A percentile compares a stretch with the other conserved stretches of the same genome.
Evolutionary conservation across 176 grass and related monocot genomes (phyloP).

Genomic region (Secale cereale): DNA sequence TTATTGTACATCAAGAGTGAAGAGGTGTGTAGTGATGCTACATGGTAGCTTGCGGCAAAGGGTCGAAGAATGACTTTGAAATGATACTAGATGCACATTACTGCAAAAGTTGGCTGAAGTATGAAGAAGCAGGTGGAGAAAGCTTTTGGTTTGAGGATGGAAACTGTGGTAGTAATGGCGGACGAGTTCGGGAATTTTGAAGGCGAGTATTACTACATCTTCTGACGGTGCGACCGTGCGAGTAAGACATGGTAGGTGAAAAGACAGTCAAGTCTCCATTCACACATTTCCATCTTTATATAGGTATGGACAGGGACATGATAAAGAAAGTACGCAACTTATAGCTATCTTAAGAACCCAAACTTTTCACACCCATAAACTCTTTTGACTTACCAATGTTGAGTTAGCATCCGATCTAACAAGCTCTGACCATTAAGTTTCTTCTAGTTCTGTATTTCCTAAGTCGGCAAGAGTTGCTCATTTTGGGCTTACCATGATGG

Average conservation of each 20-base stretch:
- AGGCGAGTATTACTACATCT: not conserved
- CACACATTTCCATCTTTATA: conserved; percentile 9
- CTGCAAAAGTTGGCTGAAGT: conserved; percentile 13
- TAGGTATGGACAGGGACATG: not conserved
- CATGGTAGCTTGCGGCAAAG: not conserved
- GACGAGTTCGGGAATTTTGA: not conserved
- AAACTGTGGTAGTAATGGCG: not conserved
- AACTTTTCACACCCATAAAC: not conserved
- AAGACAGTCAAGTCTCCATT: not conserved
- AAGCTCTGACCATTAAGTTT: not conserved
- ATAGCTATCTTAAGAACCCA: not conserved
- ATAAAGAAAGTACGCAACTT: conserved; percentile 6
- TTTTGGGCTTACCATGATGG: not conserved
- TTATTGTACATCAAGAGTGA: not conserved
- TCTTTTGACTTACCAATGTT: conserved; percentile 8
- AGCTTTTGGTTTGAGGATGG: conserved; percentile 8
- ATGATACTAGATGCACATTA: not conserved
- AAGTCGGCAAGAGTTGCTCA: not conserved
- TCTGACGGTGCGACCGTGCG: not conserved
- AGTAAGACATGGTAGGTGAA: not conserved
- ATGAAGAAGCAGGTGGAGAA: not conserved
- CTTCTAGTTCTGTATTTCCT: not conserved
- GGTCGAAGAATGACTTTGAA: not conserved
- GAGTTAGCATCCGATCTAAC: conserved; percentile 8
- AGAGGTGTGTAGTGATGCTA: not conserved